A percentile compares a stretch with the other conserved stretches of the same genome.
Evolutionary conservation across 2,329 filamentous ascomycete genomes (phyloP).

Genomic region (Neopestalotiopsis sp.): DNA sequence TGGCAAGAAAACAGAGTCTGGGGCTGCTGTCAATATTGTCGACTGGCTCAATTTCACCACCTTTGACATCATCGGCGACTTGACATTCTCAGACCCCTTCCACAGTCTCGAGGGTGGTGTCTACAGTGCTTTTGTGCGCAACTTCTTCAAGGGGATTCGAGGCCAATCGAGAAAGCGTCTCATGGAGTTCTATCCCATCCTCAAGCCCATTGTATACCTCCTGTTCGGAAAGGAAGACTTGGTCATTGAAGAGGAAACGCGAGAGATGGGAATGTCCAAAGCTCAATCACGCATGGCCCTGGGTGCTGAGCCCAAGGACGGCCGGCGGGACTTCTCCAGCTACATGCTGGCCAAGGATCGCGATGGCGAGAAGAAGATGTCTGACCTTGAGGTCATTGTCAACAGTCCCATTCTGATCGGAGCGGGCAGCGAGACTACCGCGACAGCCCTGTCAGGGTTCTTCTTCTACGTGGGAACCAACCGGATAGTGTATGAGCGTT

Average conservation of each 20-base stretch:
- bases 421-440: neutral
- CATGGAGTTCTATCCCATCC: neutral
- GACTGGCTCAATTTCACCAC: neutral
- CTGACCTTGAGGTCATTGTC: neutral
- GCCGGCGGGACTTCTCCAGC: neutral
- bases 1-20: conserved; percentile 23
- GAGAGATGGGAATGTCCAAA: neutral
- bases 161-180: neutral
- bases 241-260: neutral
- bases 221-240: neutral
- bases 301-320: neutral
- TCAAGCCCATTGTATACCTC: neutral
- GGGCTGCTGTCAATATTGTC: neutral
- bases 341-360: neutral
- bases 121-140: neutral
- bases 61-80: neutral
- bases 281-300: neutral
- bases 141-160: neutral
- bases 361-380: neutral
- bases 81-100: neutral
- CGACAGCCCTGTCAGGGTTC: neutral
- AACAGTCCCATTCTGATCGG: neutral
- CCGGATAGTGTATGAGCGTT: neutral
- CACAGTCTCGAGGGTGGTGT: neutral
- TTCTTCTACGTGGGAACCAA: neutral